Evolutionary conservation across 164 flowering plant genomes (phyloP), one percentile per base, ranked within the genome.

Genomic region (Annona squamosa): DNA sequence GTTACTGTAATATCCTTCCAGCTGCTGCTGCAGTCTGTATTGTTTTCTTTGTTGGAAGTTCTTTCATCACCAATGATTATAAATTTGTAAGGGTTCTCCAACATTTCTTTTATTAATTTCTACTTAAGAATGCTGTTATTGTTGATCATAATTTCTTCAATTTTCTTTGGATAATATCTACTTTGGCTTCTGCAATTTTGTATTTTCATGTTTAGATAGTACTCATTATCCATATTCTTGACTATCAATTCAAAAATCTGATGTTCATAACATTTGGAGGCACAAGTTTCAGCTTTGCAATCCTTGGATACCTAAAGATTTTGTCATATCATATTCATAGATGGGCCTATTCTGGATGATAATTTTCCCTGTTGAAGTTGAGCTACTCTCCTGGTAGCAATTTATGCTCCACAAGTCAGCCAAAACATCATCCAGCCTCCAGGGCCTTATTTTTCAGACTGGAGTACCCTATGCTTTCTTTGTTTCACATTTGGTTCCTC

Each of bases 21-120:
- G 78, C 82, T 12, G 84, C 81, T 66, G 73, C 85, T 73, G 76
- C 90, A 78, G 73, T 91, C 75, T 83, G 77, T 75, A 73, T 84
- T 26, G 81, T 75, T 76, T 87, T 82, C 82, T 84, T 79, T 66
- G 47, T 75, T 17, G 81, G 81, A 48, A 74, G 79, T 77, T 63
- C 80, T 18, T 79, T 77, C 57, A 46, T 79, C 4, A 72, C 77
- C 42, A 72, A 79, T 71, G 83, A 78, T 64, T 76, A 78, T 65
- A 81, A 76, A 52, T 71, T 74, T 19, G 83, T 81, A 74, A 43
- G 74, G 1, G 42, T 65, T 4, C 18, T 44, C 46, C 18, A 26
- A 42, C 41, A 10, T 46, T 46, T 12, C 17, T 47, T 46, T 46
- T 68, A 68, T n/a, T 46, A 7, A 6, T 12, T 46, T 46, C 46